These are phyloP conservation scores for Cutaneotrichosporon sp. DNA, from an alignment of 1,284 basidiomycete species.

Conservation along the genomic window DNA sequence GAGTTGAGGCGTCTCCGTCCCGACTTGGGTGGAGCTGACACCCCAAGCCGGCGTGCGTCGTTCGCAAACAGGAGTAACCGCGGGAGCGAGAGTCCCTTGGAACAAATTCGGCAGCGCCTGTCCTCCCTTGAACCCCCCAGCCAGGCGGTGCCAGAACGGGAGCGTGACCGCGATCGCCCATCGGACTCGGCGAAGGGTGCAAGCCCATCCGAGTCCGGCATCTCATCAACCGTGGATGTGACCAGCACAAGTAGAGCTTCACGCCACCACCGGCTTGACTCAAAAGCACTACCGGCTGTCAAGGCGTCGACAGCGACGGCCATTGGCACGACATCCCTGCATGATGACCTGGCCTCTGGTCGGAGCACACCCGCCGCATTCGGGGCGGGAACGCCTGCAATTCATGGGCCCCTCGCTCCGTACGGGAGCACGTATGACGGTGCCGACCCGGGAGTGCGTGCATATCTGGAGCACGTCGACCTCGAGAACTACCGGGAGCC, in stretches of 20 bases:
- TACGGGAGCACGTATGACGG: conserved; percentile 63
- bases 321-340: conserved; percentile 58
- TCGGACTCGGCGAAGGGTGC: background rate
- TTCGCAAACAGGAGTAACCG: conserved; percentile 44
- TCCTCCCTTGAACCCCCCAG: conserved; percentile 37
- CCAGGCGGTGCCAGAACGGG: background rate
- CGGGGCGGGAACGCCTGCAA: conserved; percentile 17
- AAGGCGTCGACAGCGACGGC: conserved; percentile 77
- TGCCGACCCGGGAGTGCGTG: conserved; percentile 80
- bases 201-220: conserved; percentile 41
- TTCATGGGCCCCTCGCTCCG: conserved; percentile 29
- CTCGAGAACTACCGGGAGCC: conserved; percentile 78
- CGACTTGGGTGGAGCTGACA: conserved; percentile 27
- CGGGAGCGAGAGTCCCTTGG: conserved; percentile 41
- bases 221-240: conserved; percentile 42
- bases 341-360: conserved; percentile 49
- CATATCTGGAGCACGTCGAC: conserved; percentile 84
- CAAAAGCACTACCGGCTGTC: conserved; percentile 79
- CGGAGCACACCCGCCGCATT: conserved; percentile 33
- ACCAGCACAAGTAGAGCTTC: conserved; percentile 24
- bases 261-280: conserved; percentile 56
- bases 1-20: conserved; percentile 43
- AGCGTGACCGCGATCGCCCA: background rate
- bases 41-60: conserved; percentile 41
- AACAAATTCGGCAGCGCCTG: conserved; percentile 46